These are phyloP conservation scores for Erucastrum elatum DNA, from an alignment of 345 rosid genomes.

Conservation along the genomic window DNA sequence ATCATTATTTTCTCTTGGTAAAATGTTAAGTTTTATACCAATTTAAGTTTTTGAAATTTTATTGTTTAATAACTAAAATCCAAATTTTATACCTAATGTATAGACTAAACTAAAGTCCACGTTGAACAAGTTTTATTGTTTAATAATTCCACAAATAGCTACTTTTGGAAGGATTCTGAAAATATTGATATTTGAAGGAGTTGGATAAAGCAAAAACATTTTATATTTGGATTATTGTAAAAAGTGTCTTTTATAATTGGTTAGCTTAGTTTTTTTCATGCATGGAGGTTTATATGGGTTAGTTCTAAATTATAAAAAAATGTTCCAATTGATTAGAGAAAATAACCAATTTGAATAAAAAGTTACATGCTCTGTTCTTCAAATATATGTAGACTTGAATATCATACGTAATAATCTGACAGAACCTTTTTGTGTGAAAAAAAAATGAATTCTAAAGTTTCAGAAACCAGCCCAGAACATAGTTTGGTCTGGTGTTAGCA, in stretches of 20 bases:
- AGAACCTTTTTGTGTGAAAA: too few relatives aligned
- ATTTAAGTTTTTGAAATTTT: too few relatives aligned
- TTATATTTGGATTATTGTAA: slow-evolving; percentile 7
- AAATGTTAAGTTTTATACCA: too few relatives aligned
- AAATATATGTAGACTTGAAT: slow-evolving; percentile 3
- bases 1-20: not conserved
- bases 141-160: slow-evolving; percentile 12
- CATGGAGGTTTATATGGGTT: not conserved
- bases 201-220: slow-evolving; percentile 16
- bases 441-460: not conserved
- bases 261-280: slow-evolving; percentile 20
- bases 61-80: not conserved
- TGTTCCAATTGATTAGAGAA: not conserved
- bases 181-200: not conserved
- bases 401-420: not conserved
- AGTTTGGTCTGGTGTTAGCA: slow-evolving; percentile 2
- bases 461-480: not conserved
- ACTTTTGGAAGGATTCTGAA: slow-evolving; percentile 24
- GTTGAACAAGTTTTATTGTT: slow-evolving; percentile 23
- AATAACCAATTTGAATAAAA: not conserved
- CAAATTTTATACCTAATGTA: not conserved
- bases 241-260: not conserved
- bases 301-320: not conserved
- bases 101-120: slow-evolving; percentile 25
- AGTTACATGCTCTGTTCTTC: not conserved